Evolutionary conservation across 306 rosid species (phyloP), one percentile per base, ranked within the genome.

Genomic region (Prunus davidiana): DNA sequence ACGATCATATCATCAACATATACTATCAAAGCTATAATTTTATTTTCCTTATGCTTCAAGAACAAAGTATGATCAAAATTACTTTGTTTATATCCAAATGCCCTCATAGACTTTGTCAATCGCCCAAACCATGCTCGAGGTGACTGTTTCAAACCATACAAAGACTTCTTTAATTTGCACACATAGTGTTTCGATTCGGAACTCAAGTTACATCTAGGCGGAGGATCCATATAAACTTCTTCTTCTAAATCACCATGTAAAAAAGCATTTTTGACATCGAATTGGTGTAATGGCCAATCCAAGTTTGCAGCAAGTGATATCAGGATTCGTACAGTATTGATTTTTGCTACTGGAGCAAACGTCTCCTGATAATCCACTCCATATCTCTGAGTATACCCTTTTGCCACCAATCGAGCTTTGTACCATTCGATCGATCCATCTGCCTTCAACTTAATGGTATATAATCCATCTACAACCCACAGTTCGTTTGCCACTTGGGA

Each of bases 391-490:
- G 76, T 57, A 43, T 54, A 56, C 19, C 38, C 56, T 38, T 72
- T 72, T 14, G 52, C 41, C 8, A 18, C 55, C 5, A 57, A 4
- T 27, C 45, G 9, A 6, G 45, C 58, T 14, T 27, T 74, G 49
- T 74, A 46, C 3, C 58, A 11, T 0, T 68, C 69, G 12, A 69
- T 1, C 0, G 52, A 5, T 3, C 47, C 66, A 66, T 67, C 57
- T 5, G 14, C 1, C 18, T 67, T 51, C 2, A 7, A 55, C 43
- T 70, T 78, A 0, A 47, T 6, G 3, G 24, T 69, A 30, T 12
- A 68, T 22, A 3, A 76, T 34, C 57, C 80, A 76, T 9, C 28
- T 20, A 11, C 74, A 65, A 0, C 67, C 73, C 4, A 76, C 10
- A 2, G 27, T 19, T 12, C 30, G 57, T 12, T 68, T 77, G 0